Percentiles rank a stretch among this genome's conserved stretches.
These are phyloP conservation scores for Spinacia oleracea DNA, from an alignment of 179 eudicot species.

Conservation along the genomic window DNA sequence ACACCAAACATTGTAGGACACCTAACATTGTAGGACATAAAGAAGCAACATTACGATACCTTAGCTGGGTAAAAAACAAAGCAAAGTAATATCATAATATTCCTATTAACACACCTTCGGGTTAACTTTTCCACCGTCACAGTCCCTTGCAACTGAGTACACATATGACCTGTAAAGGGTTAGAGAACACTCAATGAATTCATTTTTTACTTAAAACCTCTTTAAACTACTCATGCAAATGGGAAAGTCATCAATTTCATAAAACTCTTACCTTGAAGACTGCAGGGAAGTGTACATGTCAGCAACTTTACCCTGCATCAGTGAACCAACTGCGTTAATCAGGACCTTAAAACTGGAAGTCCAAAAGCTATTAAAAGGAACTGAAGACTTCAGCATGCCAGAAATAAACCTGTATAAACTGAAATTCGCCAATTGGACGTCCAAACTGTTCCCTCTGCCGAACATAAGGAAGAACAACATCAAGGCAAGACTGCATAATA, in stretches of 20 bases:
- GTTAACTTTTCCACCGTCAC: slow-evolving; percentile 70
- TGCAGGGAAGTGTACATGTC: slow-evolving; percentile 96
- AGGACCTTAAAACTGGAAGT: not conserved
- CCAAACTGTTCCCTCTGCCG: slow-evolving; percentile 96
- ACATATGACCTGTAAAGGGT: slow-evolving; percentile 68
- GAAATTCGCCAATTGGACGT: slow-evolving; percentile 92
- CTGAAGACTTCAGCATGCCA: not conserved
- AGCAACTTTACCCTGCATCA: slow-evolving; percentile 87
- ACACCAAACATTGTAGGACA: too few species aligned
- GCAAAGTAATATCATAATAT: too few species aligned
- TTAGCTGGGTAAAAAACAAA: too few species aligned
- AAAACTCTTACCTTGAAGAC: slow-evolving; percentile 71
- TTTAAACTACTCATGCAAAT: slow-evolving; percentile 10
- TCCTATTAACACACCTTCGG: slow-evolving; percentile 59
- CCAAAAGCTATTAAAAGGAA: not conserved
- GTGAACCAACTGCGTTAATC: slow-evolving; percentile 16
- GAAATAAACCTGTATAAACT: slow-evolving; percentile 76
- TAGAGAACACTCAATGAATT: not conserved
- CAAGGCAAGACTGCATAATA: slow-evolving; percentile 95
- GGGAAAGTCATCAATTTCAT: not conserved
- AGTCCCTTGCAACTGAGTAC: slow-evolving; percentile 96
- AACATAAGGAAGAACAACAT: slow-evolving; percentile 87
- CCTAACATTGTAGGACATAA: too few species aligned
- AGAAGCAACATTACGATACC: too few species aligned
- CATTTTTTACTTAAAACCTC: not conserved